Conservation (phyloP, 495 filamentous ascomycete species). For the Hyaloscypha finlandica region DNA sequence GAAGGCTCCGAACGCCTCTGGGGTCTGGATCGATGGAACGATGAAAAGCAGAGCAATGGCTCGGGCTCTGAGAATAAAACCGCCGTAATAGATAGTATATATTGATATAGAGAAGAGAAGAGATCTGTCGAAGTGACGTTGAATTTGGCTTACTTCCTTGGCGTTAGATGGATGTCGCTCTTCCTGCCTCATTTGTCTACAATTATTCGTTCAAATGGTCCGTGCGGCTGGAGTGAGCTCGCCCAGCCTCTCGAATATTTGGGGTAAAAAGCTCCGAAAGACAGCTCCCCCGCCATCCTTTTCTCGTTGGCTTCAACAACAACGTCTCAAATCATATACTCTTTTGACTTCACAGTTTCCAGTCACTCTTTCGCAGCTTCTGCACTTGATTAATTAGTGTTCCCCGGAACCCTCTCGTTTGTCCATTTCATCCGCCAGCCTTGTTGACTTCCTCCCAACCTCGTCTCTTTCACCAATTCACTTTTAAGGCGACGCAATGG, state of each 20-base stretch:
- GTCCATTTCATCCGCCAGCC: not conserved
- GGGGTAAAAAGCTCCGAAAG: not conserved
- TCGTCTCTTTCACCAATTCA: not conserved
- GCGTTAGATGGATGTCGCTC: too few species aligned
- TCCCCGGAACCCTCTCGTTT: not conserved
- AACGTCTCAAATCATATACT: not conserved
- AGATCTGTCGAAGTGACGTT: too few species aligned
- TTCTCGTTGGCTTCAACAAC: not conserved
- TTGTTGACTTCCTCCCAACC: not conserved
- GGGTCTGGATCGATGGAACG: not conserved
- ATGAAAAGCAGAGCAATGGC: not conserved
- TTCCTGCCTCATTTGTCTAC: too few species aligned
- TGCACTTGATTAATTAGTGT: not conserved
- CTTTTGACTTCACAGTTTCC: not conserved
- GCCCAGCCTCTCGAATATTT: not conserved
- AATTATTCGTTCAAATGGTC: too few species aligned
- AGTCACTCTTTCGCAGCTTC: constrained; percentile 2
- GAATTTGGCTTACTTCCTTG: too few species aligned
- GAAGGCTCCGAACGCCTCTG: not conserved
- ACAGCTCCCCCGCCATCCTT: not conserved
- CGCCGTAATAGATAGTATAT: not conserved
- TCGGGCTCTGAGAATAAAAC: not conserved
- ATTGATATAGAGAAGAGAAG: not conserved
- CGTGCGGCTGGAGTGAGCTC: too few species aligned
- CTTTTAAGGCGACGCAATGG: constrained; percentile 16